These are phyloP conservation scores for Sclerotinia sclerotiorum DNA, from an alignment of 2,329 filamentous ascomycete species.

Conservation along the genomic window DNA sequence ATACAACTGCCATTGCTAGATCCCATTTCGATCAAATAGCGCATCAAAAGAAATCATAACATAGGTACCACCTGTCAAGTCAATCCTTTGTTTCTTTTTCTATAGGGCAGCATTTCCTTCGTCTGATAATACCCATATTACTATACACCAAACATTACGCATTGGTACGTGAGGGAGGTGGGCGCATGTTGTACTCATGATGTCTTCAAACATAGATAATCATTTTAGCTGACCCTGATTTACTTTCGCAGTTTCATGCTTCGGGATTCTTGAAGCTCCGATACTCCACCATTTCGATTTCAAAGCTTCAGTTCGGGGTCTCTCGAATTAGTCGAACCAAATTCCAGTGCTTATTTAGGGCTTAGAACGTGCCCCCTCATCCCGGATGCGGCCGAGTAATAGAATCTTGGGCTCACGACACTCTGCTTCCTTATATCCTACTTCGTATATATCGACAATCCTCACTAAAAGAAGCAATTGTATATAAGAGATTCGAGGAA, in stretches of 20 bases:
- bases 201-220: slow-evolving; percentile 29
- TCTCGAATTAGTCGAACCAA: background rate
- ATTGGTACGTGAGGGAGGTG: slow-evolving; percentile 22
- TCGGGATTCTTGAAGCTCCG: slow-evolving; percentile 10
- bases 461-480: background rate
- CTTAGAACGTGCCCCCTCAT: slow-evolving; percentile 16
- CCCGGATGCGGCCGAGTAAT: slow-evolving; percentile 1
- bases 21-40: background rate
- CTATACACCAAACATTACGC: background rate
- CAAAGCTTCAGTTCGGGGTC: slow-evolving; percentile 10
- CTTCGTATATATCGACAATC: background rate
- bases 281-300: slow-evolving; percentile 21
- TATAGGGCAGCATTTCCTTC: background rate
- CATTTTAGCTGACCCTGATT: slow-evolving; percentile 30
- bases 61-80: background rate
- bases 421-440: slow-evolving; percentile 6
- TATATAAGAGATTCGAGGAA: background rate
- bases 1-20: slow-evolving; percentile 4
- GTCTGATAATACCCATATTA: background rate
- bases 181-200: slow-evolving; percentile 21
- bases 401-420: slow-evolving; percentile 14
- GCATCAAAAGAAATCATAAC: slow-evolving; percentile 1
- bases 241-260: slow-evolving; percentile 32
- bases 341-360: slow-evolving; percentile 5
- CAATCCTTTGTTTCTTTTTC: background rate